A percentile compares a stretch with the other conserved stretches of the same genome.
Evolutionary conservation across 805 yeast species (phyloP).

Genomic region (Sungouiozyma ichnusensis): DNA sequence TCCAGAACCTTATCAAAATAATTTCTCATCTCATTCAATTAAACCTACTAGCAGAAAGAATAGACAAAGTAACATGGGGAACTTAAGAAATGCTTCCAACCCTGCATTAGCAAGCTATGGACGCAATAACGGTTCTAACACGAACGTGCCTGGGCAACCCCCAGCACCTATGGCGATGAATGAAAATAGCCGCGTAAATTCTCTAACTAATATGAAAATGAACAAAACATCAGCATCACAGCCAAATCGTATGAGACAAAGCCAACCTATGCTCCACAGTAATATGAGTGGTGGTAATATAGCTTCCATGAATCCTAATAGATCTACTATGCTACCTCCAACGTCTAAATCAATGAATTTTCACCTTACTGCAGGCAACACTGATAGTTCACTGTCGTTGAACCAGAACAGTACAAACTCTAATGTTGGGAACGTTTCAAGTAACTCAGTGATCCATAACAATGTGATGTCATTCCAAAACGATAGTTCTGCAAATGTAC

Average conservation of each 20-base stretch:
- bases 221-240: neutral
- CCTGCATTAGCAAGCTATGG: conserved; percentile 3
- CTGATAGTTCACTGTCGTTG: neutral
- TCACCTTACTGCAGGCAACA: neutral
- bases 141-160: neutral
- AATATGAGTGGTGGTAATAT: conserved; percentile 4
- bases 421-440: conserved; percentile 3
- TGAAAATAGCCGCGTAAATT: conserved; percentile 19
- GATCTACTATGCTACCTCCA: conserved; percentile 17
- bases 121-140: neutral
- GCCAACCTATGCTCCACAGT: conserved; percentile 2
- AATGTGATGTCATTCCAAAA: neutral
- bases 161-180: conserved; percentile 9
- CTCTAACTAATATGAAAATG: conserved; percentile 18
- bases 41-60: conserved; percentile 30
- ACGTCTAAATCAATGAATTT: neutral
- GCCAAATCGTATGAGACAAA: conserved; percentile 12
- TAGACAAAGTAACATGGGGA: conserved; percentile 26
- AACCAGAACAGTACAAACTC: neutral
- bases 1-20: conserved; percentile 12
- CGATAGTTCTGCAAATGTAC: conserved; percentile 1
- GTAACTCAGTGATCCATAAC: conserved; percentile 5
- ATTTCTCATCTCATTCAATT: conserved; percentile 12
- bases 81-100: conserved; percentile 25
- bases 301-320: conserved; percentile 16